phyloP scores from a whole-genome alignment of 1,139 yeast genomes.

The Candida albicans region DNA sequence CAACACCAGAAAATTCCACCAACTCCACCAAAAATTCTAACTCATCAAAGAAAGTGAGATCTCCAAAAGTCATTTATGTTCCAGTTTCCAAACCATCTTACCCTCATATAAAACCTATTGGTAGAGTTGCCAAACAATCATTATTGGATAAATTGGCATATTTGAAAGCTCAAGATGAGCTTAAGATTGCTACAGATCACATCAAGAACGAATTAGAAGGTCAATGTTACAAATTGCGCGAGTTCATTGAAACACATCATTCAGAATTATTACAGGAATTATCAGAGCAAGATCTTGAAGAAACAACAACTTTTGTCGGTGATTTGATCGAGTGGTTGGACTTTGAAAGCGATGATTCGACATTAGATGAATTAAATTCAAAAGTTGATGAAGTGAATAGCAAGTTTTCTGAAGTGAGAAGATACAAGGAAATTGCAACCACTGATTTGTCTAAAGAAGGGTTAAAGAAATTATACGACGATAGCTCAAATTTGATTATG shows the following conservation, averaged over 20 bases:
- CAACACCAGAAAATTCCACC: constrained; percentile 16
- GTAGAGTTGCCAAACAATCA: constrained; percentile 36
- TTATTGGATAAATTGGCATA: constrained; percentile 29
- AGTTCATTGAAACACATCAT: constrained; percentile 51
- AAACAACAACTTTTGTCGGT: constrained; percentile 29
- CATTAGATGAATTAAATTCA: constrained; percentile 37
- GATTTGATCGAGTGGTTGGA: constrained; percentile 79
- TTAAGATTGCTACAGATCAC: constrained; percentile 47
- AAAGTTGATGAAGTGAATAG: constrained; percentile 23
- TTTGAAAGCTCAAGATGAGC: constrained; percentile 46
- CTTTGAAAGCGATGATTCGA: constrained; percentile 62
- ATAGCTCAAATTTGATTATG: constrained; percentile 40
- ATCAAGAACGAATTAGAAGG: constrained; percentile 58
- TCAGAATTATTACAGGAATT: constrained; percentile 36
- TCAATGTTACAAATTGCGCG: constrained; percentile 56
- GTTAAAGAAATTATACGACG: constrained; percentile 41
- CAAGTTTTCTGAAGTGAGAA: constrained; percentile 23
- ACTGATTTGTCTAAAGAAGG: constrained; percentile 36
- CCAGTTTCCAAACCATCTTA: constrained; percentile 32
- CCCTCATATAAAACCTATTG: constrained; percentile 47
- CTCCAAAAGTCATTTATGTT: constrained; percentile 19
- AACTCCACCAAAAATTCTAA: constrained; percentile 19
- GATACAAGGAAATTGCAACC: constrained; percentile 24
- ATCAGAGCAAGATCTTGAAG: constrained; percentile 31
- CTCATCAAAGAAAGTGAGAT: constrained; percentile 19